Percentiles rank a stretch among this genome's conserved stretches.
Conservation (phyloP, 495 filamentous ascomycete species). For the Thermothielavioides terrestris region DNA sequence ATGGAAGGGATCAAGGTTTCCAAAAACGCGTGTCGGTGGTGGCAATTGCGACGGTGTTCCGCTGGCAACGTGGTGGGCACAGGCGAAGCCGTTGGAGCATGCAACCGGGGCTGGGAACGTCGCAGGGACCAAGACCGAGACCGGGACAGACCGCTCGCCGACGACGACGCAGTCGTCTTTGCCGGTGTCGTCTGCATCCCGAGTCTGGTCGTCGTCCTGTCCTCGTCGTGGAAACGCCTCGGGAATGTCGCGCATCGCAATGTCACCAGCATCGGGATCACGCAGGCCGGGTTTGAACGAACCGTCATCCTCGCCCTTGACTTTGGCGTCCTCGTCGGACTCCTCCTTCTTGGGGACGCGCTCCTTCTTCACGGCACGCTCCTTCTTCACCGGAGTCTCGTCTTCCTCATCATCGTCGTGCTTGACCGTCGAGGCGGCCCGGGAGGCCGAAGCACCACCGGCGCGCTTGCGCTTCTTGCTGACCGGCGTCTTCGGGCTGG, state of each 20-base stretch:
- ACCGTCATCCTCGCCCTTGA: constrained; percentile 11
- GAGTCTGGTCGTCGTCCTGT: not conserved
- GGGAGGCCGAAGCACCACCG: not conserved
- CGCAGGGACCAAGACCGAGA: not conserved
- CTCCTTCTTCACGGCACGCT: constrained; percentile 1
- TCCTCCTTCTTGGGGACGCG: constrained; percentile 3
- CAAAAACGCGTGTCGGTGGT: not conserved
- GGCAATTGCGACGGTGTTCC: not conserved
- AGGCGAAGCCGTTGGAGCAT: no score
- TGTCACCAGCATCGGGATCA: not conserved
- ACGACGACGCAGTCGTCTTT: not conserved
- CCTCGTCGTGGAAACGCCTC: not conserved
- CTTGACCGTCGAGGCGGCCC: not conserved
- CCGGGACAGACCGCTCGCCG: not conserved
- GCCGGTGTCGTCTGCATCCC: not conserved
- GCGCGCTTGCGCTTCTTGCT: constrained; percentile 5
- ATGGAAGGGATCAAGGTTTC: not conserved
- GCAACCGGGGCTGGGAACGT: not conserved
- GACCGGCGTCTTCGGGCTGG: not conserved
- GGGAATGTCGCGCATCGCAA: not conserved
- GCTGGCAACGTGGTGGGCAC: not conserved
- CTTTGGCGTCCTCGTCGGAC: not conserved
- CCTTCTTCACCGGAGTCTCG: not conserved
- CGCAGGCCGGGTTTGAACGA: not conserved
- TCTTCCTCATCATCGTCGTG: not conserved